Conservation (phyloP, 2,329 filamentous ascomycete species). For the Penicillium rolfsii region DNA sequence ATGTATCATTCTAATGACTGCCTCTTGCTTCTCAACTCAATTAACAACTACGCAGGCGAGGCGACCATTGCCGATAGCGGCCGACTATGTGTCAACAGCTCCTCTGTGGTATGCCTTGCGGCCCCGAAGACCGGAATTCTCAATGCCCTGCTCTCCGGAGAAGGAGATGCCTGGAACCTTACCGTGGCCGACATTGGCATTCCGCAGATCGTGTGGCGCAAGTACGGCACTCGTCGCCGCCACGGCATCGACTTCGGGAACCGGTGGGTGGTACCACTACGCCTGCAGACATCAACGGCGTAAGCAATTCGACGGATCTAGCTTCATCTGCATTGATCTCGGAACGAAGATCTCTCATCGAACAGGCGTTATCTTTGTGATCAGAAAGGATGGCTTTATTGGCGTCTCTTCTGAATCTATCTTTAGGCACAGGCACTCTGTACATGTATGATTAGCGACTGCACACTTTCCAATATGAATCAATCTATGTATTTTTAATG, state of each 20-base stretch:
- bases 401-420: not conserved
- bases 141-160: slow-evolving; percentile 69
- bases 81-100: slow-evolving; percentile 76
- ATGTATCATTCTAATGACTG: slow-evolving; percentile 52
- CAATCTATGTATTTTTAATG: not conserved
- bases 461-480: not conserved
- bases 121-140: slow-evolving; percentile 84
- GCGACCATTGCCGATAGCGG: slow-evolving; percentile 69
- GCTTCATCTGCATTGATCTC: not conserved
- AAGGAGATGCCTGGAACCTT: slow-evolving; percentile 68
- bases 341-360: not conserved
- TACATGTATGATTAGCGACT: slow-evolving; percentile 12
- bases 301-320: slow-evolving; percentile 20
- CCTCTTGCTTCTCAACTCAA: not conserved
- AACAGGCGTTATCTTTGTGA: slow-evolving; percentile 3
- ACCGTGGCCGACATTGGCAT: slow-evolving; percentile 87
- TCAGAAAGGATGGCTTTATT: not conserved
- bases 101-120: slow-evolving; percentile 81
- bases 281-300: slow-evolving; percentile 42
- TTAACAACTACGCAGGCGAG: slow-evolving; percentile 48
- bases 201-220: slow-evolving; percentile 79
- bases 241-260: slow-evolving; percentile 87
- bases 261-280: slow-evolving; percentile 79
- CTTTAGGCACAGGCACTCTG: not conserved
- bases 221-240: slow-evolving; percentile 77